Percentiles rank a stretch among this genome's conserved stretches.
phyloP scores from a whole-genome alignment of 108 stramenopile species.

The Skeletonema tropicum region DNA sequence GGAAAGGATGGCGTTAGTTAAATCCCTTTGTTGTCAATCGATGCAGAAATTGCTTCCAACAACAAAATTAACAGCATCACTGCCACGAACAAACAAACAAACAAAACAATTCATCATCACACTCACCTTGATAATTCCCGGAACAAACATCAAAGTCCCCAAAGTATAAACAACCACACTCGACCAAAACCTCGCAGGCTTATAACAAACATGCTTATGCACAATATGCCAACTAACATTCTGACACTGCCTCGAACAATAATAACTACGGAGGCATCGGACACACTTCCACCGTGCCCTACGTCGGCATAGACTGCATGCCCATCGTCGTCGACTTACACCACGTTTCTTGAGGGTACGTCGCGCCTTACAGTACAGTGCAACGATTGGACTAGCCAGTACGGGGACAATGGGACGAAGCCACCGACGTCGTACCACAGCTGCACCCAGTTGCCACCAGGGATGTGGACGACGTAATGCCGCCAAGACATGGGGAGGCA shows the following conservation, averaged over 20 bases:
- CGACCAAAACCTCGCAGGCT: conserved; percentile 79
- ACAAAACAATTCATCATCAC: neutral
- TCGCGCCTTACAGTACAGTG: conserved; percentile 82
- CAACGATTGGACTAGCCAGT: conserved; percentile 78
- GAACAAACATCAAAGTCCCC: conserved; percentile 55
- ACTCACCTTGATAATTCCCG: conserved; percentile 67
- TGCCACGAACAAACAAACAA: neutral
- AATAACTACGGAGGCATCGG: conserved; percentile 87
- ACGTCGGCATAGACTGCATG: conserved; percentile 87
- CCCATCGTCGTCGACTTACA: conserved; percentile 87
- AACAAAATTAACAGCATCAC: too few relatives aligned
- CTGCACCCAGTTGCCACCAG: conserved; percentile 85
- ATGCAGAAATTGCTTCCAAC: neutral
- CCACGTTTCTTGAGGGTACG: conserved; percentile 87
- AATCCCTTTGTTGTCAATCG: neutral
- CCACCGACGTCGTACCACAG: conserved; percentile 72
- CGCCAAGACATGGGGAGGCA: conserved; percentile 91
- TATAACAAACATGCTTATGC: conserved; percentile 94
- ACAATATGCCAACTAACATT: conserved; percentile 94
- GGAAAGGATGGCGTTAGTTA: neutral
- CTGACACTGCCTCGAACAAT: conserved; percentile 91
- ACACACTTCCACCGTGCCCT: conserved; percentile 93
- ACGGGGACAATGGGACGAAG: conserved; percentile 83
- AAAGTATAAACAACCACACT: conserved; percentile 71
- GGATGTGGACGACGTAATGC: conserved; percentile 82